phyloP scores from a whole-genome alignment of 148 eudicot species.

The Fallopia convolvulus region DNA sequence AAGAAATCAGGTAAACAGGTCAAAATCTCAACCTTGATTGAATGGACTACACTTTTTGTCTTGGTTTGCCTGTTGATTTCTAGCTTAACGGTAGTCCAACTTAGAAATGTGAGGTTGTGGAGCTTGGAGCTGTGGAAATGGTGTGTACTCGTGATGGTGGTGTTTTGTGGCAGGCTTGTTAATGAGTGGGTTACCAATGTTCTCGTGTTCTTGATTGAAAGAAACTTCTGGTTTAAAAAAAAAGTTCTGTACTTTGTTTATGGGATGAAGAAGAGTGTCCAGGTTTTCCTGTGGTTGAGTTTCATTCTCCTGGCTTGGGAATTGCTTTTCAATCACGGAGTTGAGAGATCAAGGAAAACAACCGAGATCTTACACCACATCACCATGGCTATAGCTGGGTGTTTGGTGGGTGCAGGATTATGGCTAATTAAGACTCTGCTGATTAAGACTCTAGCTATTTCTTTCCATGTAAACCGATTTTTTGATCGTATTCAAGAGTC shows the following conservation, averaged over 20 bases:
- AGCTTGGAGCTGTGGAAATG: slow-evolving; percentile 69
- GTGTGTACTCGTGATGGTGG: slow-evolving; percentile 60
- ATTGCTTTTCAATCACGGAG: slow-evolving; percentile 53
- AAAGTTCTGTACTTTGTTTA: slow-evolving; percentile 74
- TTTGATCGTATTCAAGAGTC: slow-evolving; percentile 87
- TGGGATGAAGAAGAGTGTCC: slow-evolving; percentile 61
- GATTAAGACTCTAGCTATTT: slow-evolving; percentile 58
- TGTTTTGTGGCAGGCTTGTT: slow-evolving; percentile 59
- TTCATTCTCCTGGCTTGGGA: slow-evolving; percentile 74
- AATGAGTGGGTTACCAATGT: slow-evolving; percentile 45
- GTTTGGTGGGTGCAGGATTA: slow-evolving; percentile 62
- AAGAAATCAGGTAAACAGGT: slow-evolving; percentile 27
- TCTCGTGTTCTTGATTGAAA: slow-evolving; percentile 53
- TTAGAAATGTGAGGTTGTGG: slow-evolving; percentile 30
- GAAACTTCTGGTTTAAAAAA: slow-evolving; percentile 57
- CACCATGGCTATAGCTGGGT: slow-evolving; percentile 59
- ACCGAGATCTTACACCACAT: slow-evolving; percentile 37
- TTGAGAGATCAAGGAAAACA: slow-evolving; percentile 31
- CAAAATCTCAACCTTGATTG: slow-evolving; percentile 26
- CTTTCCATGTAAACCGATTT: slow-evolving; percentile 71
- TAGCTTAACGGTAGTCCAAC: slow-evolving; percentile 34
- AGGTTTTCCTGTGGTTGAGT: slow-evolving; percentile 59
- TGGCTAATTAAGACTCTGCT: slow-evolving; percentile 72
- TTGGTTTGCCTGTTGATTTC: slow-evolving; percentile 36
- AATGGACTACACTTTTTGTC: slow-evolving; percentile 39